Evolutionary conservation across 208 protist species (phyloP).

Genomic region (Acanthamoeba healyi): DNA sequence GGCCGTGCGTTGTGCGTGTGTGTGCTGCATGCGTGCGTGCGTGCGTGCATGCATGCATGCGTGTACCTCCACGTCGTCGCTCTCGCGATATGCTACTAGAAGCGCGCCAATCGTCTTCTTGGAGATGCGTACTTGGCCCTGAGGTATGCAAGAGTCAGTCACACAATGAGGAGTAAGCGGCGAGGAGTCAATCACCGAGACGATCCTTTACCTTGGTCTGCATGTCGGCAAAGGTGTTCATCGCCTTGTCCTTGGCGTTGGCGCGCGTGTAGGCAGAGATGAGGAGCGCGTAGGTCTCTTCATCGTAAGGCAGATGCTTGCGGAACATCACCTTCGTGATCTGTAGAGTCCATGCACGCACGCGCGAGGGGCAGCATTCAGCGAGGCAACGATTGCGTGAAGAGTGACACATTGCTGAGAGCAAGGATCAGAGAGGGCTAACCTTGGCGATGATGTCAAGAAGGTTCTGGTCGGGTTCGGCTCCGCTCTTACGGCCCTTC

Average conservation of each 20-base stretch:
- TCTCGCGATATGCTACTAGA: neutral
- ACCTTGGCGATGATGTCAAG: slow-evolving; percentile 33
- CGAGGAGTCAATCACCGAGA: too few species aligned
- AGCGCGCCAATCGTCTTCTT: slow-evolving; percentile 48
- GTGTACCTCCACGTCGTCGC: slow-evolving; percentile 16
- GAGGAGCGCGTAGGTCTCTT: slow-evolving; percentile 62
- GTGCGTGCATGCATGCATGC: neutral
- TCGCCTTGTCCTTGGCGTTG: neutral
- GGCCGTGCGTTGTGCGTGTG: neutral
- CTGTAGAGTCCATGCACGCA: neutral
- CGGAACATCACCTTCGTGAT: slow-evolving; percentile 42
- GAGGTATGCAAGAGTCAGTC: neutral
- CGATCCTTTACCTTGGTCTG: slow-evolving; percentile 33
- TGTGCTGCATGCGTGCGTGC: neutral
- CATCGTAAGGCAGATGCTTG: slow-evolving; percentile 2
- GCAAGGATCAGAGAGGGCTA: neutral
- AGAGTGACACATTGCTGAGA: neutral
- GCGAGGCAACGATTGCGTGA: neutral
- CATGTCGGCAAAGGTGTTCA: neutral
- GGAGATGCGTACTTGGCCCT: neutral
- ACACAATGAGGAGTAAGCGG: too few species aligned
- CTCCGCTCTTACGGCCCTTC: neutral
- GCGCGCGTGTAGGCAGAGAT: slow-evolving; percentile 46
- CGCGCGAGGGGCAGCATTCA: neutral
- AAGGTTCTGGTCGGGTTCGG: neutral